Evolutionary conservation across 106 monocot genomes (phyloP).

Genomic region (Acanthochlamys bracteata): DNA sequence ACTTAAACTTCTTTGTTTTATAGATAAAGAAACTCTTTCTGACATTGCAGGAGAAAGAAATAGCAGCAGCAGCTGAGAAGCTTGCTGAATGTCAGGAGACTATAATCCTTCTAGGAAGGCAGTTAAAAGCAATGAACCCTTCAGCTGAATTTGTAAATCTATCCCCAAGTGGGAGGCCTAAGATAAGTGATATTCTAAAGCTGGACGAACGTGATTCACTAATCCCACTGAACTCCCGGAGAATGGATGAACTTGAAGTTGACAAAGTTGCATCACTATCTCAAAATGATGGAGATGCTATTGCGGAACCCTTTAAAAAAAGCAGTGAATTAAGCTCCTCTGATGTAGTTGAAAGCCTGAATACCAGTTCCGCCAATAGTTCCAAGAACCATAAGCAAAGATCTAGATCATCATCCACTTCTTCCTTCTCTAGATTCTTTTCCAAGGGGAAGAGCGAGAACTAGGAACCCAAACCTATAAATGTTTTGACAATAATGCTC

Average conservation of each 20-base stretch:
- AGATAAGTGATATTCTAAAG: not conserved
- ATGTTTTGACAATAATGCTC: not conserved
- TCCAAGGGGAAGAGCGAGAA: slow-evolving; percentile 47
- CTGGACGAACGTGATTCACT: slow-evolving; percentile 9
- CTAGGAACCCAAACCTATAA: not conserved
- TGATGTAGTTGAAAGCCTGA: slow-evolving; percentile 24
- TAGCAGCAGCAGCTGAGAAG: slow-evolving; percentile 30
- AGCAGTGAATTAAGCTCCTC: slow-evolving; percentile 27
- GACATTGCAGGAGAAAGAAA: slow-evolving; percentile 18
- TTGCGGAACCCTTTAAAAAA: slow-evolving; percentile 22
- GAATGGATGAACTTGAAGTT: slow-evolving; percentile 14
- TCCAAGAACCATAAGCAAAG: slow-evolving; percentile 38
- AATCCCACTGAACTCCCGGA: slow-evolving; percentile 8
- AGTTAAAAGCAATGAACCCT: slow-evolving; percentile 25
- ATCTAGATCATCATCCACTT: slow-evolving; percentile 35
- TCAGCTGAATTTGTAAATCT: slow-evolving; percentile 1
- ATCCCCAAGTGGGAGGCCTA: not conserved
- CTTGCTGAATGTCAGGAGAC: slow-evolving; percentile 48
- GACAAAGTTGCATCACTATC: slow-evolving; percentile 11
- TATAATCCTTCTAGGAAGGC: slow-evolving; percentile 27
- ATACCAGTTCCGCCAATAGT: slow-evolving; percentile 29
- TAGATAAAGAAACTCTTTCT: not conserved
- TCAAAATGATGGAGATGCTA: slow-evolving; percentile 24
- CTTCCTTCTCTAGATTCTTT: slow-evolving; percentile 62
- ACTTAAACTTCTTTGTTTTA: not conserved